Evolutionary conservation across 495 filamentous ascomycete species (phyloP), one percentile per base, ranked within the genome.

Genomic region (Xylaria nigripes): DNA sequence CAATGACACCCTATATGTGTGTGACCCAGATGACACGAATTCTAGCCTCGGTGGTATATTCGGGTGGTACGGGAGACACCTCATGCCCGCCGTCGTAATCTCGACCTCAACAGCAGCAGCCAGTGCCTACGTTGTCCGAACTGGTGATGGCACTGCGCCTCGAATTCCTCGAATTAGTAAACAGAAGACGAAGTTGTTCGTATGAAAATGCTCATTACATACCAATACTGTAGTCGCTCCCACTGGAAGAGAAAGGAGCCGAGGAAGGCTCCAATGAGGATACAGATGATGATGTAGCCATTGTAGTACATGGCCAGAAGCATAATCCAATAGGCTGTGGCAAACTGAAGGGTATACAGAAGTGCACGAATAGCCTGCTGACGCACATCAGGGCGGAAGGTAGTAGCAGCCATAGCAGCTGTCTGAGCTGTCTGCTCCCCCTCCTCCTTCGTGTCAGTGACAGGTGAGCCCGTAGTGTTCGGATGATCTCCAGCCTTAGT

Each of bases 291-390:
- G 45, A 84, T 73, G 58, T 82, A 85, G 0, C 76, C 83, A 49
- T 85, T 85, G 67, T 78, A 85, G 45, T 81, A 84, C 78, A 84
- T 83, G 6, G 80, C 68, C 8, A 70, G 52, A 50, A 89, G 64
- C 84, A 88, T 86, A 51, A 87, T 66, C 60, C 87, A 78, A 61
- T 88, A 90, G 15, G 83, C 84, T 4, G 85, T 76, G 0, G 79
- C 81, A 61, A 89, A 86, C 57, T 87, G 84, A 18, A 80, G 6
- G 72, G 79, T 83, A 59, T 87, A 81, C 22, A 90, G 55, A 27
- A 76, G 32, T 0, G 84, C 79, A 2, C 86, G 78, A n/a, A 86
- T 59, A 3, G 70, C 61, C 55, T 89, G 85, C 62, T 88, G 79
- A 13, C 73, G 51, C 1, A 78, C 25, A 3, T 62, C 76, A 0